Evolutionary conservation across 495 filamentous ascomycete genomes (phyloP).

Genomic region (Aspergillus indologenus): DNA sequence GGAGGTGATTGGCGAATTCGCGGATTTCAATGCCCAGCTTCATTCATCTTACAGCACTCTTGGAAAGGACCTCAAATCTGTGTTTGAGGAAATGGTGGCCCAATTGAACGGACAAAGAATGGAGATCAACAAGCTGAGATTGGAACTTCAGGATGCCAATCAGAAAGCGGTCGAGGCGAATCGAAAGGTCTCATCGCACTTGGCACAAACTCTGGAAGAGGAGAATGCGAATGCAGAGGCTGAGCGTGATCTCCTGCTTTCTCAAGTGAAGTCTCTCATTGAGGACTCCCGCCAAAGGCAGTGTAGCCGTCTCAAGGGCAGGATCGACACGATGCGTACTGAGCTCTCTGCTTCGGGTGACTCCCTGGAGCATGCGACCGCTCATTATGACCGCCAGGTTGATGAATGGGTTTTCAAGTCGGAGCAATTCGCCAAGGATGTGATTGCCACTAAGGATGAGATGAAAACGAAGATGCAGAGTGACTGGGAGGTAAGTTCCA

Average conservation of each 20-base stretch:
- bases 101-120: constrained; percentile 73
- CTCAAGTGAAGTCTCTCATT: constrained; percentile 72
- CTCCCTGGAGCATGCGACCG: constrained; percentile 59
- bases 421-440: constrained; percentile 62
- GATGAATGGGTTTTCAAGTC: constrained; percentile 72
- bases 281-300: constrained; percentile 71
- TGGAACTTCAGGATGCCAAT: constrained; percentile 66
- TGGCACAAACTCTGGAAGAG: constrained; percentile 71
- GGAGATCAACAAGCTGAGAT: constrained; percentile 69
- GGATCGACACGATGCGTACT: constrained; percentile 56
- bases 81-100: constrained; percentile 75
- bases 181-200: constrained; percentile 56
- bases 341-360: constrained; percentile 61
- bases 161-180: constrained; percentile 63
- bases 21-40: constrained; percentile 76
- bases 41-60: constrained; percentile 83
- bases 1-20: constrained; percentile 85
- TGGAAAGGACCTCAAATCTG: constrained; percentile 79
- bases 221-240: constrained; percentile 69
- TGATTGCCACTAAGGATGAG: constrained; percentile 67
- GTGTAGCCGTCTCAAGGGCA: constrained; percentile 63
- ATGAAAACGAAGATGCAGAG: constrained; percentile 79
- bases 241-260: constrained; percentile 70
- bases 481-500: constrained; percentile 73
- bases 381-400: constrained; percentile 67